Evolutionary conservation across 2,329 filamentous ascomycete species (phyloP).

Genomic region (Lasiodiplodia citricola): DNA sequence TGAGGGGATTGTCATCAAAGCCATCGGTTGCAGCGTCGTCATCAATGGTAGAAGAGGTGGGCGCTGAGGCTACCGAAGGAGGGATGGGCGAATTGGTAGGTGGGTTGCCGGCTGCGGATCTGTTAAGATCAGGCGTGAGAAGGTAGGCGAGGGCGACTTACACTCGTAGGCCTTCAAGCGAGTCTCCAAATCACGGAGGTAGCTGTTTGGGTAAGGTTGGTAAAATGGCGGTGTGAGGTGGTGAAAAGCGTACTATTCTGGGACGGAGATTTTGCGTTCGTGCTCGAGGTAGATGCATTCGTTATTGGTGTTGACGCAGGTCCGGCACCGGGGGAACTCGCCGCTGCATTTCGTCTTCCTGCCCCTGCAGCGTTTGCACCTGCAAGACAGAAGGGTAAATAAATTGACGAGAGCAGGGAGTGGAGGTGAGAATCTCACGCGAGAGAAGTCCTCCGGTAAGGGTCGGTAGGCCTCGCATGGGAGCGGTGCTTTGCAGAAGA

Average conservation of each 20-base stretch:
- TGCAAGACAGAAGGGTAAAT: conserved; percentile 13
- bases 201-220: conserved; percentile 25
- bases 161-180: conserved; percentile 31
- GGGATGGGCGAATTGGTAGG: background rate
- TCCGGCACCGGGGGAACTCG: conserved; percentile 29
- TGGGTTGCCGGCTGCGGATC: background rate
- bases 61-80: background rate
- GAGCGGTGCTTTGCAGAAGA: conserved; percentile 20
- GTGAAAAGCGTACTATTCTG: conserved; percentile 30
- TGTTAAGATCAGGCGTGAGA: background rate
- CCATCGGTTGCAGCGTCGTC: conserved; percentile 11
- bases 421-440: conserved; percentile 2
- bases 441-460: conserved; percentile 24
- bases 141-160: background rate
- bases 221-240: background rate
- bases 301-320: conserved; percentile 28
- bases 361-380: conserved; percentile 33
- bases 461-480: background rate
- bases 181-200: conserved; percentile 31
- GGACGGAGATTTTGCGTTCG: conserved; percentile 31
- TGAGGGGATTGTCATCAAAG: conserved; percentile 24
- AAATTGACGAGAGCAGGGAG: background rate
- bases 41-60: background rate
- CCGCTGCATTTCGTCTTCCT: conserved; percentile 34
- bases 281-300: conserved; percentile 32